Conservation (phyloP, 2,329 filamentous ascomycete genomes). For the Madurella mycetomatis region DNA sequence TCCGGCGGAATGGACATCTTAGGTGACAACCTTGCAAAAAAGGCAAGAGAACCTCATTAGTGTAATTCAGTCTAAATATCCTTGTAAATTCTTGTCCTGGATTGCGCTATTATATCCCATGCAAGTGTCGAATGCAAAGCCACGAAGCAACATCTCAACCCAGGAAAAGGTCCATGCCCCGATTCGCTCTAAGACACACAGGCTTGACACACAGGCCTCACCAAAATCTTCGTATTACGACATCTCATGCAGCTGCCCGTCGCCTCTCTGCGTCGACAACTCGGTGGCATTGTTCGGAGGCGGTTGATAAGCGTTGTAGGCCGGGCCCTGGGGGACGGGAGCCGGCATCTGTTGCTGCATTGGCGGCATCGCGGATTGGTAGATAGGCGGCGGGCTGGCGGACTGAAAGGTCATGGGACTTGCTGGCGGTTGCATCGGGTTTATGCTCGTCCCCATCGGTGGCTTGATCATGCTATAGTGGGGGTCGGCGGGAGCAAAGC, state of each 20-base stretch:
- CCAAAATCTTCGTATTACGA: neutral
- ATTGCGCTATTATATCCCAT: too few relatives aligned
- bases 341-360: neutral
- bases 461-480: slow-evolving; percentile 8
- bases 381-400: slow-evolving; percentile 4
- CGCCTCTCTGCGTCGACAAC: slow-evolving; percentile 15
- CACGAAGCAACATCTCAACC: too few relatives aligned
- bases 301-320: neutral
- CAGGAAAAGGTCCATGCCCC: too few relatives aligned
- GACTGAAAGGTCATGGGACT: neutral
- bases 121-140: too few relatives aligned
- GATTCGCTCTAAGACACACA: too few relatives aligned
- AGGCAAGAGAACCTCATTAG: too few relatives aligned
- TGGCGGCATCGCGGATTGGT: neutral
- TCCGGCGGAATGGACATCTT: too few relatives aligned
- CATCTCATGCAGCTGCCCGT: slow-evolving; percentile 19
- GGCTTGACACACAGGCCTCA: too few relatives aligned
- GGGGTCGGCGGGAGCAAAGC: neutral
- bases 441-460: neutral
- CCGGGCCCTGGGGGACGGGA: neutral
- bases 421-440: slow-evolving; percentile 2
- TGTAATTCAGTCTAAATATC: too few relatives aligned
- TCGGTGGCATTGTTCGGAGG: slow-evolving; percentile 4
- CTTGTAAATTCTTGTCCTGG: too few relatives aligned
- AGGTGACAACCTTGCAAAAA: too few relatives aligned